Conservation (phyloP, 805 yeast genomes). For the Yarrowia keelungensis region DNA sequence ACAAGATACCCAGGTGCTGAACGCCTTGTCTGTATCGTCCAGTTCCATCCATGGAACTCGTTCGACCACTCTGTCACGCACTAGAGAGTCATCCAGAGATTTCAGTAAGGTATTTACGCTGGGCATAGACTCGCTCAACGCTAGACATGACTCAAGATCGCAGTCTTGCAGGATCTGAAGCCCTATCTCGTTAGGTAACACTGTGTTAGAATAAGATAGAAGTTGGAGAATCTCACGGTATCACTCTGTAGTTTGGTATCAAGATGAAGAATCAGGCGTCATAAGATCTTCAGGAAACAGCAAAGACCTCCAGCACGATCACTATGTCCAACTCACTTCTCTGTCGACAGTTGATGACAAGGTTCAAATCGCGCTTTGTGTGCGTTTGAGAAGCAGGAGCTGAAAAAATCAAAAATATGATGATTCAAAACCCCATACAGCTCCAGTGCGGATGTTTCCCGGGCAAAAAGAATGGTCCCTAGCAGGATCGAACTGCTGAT, state of each 20-base stretch:
- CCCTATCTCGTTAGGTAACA: not conserved
- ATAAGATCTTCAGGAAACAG: too few species aligned
- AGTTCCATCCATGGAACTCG: constrained; percentile 20
- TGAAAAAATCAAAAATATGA: not conserved
- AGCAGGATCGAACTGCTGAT: constrained; percentile 58
- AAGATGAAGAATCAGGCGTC: too few species aligned
- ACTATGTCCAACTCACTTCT: not conserved
- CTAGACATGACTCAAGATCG: not conserved
- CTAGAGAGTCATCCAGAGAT: not conserved
- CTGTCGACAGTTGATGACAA: not conserved
- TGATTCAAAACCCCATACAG: not conserved
- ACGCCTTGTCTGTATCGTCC: not conserved
- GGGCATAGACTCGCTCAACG: not conserved
- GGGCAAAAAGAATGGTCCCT: constrained; percentile 45
- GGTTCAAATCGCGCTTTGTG: not conserved
- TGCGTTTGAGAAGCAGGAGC: not conserved
- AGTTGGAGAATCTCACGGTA: too few species aligned
- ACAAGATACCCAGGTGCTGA: constrained; percentile 1
- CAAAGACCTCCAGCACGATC: too few species aligned
- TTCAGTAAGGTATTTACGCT: not conserved
- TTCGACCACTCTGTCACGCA: not conserved
- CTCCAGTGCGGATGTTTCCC: too few species aligned
- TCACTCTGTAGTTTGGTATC: too few species aligned
- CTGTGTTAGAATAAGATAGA: not conserved
- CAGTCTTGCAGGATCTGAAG: constrained; percentile 1